Evolutionary conservation across 208 protist species (phyloP).

Genomic region (Naegleria gruberi): DNA sequence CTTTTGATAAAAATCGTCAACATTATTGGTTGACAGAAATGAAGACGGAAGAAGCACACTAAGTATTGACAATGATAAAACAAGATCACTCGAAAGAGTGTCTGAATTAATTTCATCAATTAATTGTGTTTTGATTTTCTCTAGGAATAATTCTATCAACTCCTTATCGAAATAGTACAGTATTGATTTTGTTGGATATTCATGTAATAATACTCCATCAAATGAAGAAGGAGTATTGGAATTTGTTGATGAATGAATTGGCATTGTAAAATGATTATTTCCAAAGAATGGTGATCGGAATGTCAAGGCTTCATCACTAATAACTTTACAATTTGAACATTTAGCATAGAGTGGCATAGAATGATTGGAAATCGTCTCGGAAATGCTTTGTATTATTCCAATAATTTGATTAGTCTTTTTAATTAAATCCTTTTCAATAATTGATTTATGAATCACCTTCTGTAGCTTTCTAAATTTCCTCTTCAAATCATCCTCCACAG

Average conservation of each 20-base stretch:
- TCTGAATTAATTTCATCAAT: background rate
- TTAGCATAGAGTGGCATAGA: background rate
- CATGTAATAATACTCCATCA: background rate
- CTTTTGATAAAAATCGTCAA: background rate
- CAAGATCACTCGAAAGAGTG: background rate
- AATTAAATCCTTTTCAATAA: background rate
- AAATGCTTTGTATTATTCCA: background rate
- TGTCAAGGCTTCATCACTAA: background rate
- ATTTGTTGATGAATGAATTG: background rate
- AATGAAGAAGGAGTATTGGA: background rate
- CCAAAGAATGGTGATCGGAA: background rate
- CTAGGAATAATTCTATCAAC: background rate
- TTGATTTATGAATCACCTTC: background rate
- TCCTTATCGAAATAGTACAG: background rate
- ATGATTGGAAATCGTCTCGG: too few relatives aligned
- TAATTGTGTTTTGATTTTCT: background rate
- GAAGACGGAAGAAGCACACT: background rate
- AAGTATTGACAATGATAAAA: background rate
- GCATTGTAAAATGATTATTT: background rate
- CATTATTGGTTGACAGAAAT: background rate
- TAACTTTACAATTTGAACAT: background rate
- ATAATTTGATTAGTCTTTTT: background rate
- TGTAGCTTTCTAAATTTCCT: background rate
- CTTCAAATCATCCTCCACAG: background rate
- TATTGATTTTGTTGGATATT: background rate